Evolutionary conservation across 768 basidiomycete genomes (phyloP).

Genomic region (Mycena olivaceomarginata): DNA sequence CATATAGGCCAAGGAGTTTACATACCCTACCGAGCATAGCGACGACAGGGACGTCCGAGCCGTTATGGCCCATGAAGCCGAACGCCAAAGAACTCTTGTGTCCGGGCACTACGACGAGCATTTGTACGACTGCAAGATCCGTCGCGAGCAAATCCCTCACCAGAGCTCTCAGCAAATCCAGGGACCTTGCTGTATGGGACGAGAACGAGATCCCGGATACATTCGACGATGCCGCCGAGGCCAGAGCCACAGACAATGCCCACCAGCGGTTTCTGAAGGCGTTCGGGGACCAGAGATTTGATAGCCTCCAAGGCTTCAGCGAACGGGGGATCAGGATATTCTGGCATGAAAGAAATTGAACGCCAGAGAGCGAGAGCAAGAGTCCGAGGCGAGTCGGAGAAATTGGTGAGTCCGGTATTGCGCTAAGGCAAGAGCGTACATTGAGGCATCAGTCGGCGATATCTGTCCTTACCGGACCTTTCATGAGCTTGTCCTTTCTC

Average conservation of each 20-base stretch:
- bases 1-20: conserved; percentile 57
- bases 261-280: conserved; percentile 75
- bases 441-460: neutral
- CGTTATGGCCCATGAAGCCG: conserved; percentile 77
- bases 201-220: conserved; percentile 72
- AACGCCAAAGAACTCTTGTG: conserved; percentile 90
- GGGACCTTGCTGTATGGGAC: conserved; percentile 82
- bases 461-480: neutral
- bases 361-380: no score
- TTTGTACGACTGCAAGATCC: conserved; percentile 5
- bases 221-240: conserved; percentile 82
- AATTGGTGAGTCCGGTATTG: no score
- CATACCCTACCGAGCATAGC: conserved; percentile 88
- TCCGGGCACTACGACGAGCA: conserved; percentile 75
- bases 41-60: conserved; percentile 84
- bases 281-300: conserved; percentile 54
- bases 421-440: conserved; percentile 4
- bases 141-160: conserved; percentile 61
- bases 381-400: no score
- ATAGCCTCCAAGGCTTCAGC: conserved; percentile 54
- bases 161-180: conserved; percentile 87
- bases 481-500: conserved; percentile 15
- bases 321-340: conserved; percentile 42
- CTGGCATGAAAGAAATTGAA: conserved; percentile 34
- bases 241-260: conserved; percentile 95